Base-by-base conservation (phyloP, 345 rosid genomes). In the Linum usitatissimum region DNA sequence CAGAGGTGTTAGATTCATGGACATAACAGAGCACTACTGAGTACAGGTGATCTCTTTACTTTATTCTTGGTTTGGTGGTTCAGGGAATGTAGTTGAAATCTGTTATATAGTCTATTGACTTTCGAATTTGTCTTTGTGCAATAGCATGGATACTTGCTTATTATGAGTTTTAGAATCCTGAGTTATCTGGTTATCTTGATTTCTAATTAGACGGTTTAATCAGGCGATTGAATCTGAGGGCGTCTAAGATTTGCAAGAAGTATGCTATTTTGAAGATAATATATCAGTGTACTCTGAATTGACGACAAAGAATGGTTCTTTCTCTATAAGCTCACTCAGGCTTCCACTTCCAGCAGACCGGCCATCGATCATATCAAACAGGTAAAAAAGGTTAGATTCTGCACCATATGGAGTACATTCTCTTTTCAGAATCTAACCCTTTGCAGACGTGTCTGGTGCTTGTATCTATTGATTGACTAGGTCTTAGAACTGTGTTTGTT, bases 31-130 rank as follows among this genome's bases (percentile, higher is more conserved):
- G 28, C 28, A 23, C 42, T 2, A 6, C 9, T 42, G 2, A 12
- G 68, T 70, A 65, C 1, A 65, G 73, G 55, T 64, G 39, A 36
- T 57, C 18, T 40, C 17, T 45, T 13, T 10, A 15, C 17, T 45
- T 12, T 10, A 4, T 45, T 10, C 15, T 45, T 15, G 14, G 4
- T 45, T 45, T 4, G 51, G 7, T 10, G 51, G 51, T 6, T 45
- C 10, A 15, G 51, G 51, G 17, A 45, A 10, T 45, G 51, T 10
- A 10, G 51, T 45, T 45, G 17, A 45, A 7, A 45, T 45, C 51
- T 45, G 51, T 7, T 45, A 23, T 15, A 6, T 12, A 45, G 17
- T 45, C 17, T 34, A 34, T 34, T 34, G 15, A 45, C 51, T 10
- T 45, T 4, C 14, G 10, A 45, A 45, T 10, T 12, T 45, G 51